Conservation (phyloP, 1,139 yeast species). For the Suhomyces yuchorum region DNA sequence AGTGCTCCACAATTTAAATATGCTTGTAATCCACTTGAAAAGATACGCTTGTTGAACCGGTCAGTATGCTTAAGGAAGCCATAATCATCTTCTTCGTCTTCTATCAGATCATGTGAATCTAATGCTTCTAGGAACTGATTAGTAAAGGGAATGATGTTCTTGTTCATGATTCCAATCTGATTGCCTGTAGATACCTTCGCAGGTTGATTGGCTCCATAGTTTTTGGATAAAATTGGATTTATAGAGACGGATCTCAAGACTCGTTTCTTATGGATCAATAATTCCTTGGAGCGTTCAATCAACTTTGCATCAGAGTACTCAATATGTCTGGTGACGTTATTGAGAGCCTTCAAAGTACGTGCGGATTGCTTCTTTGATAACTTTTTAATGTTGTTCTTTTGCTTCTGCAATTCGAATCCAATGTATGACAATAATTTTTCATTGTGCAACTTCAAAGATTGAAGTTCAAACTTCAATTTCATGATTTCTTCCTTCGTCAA, state of each 20-base stretch:
- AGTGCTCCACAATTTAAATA: constrained; percentile 26
- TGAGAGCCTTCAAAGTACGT: constrained; percentile 21
- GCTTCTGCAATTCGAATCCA: constrained; percentile 58
- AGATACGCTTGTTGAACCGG: constrained; percentile 31
- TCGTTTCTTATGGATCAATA: constrained; percentile 47
- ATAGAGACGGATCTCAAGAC: constrained; percentile 49
- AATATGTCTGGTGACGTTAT: constrained; percentile 24
- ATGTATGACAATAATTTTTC: constrained; percentile 59
- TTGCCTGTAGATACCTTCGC: neutral
- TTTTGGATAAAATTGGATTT: constrained; percentile 41
- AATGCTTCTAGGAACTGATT: constrained; percentile 17
- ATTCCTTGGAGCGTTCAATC: constrained; percentile 46
- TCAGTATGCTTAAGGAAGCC: constrained; percentile 39
- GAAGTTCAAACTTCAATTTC: constrained; percentile 55
- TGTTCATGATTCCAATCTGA: constrained; percentile 22
- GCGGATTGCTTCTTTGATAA: constrained; percentile 41
- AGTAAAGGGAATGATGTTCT: constrained; percentile 23
- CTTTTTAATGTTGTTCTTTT: constrained; percentile 45
- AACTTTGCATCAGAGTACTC: constrained; percentile 60
- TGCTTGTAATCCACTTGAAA: constrained; percentile 33
- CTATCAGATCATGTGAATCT: constrained; percentile 13
- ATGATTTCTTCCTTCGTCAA: constrained; percentile 53
- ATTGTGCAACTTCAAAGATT: constrained; percentile 55
- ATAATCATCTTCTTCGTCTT: constrained; percentile 31
- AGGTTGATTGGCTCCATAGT: constrained; percentile 18